Conservation (phyloP, 805 yeast genomes). For the Ogataea allantospora region DNA sequence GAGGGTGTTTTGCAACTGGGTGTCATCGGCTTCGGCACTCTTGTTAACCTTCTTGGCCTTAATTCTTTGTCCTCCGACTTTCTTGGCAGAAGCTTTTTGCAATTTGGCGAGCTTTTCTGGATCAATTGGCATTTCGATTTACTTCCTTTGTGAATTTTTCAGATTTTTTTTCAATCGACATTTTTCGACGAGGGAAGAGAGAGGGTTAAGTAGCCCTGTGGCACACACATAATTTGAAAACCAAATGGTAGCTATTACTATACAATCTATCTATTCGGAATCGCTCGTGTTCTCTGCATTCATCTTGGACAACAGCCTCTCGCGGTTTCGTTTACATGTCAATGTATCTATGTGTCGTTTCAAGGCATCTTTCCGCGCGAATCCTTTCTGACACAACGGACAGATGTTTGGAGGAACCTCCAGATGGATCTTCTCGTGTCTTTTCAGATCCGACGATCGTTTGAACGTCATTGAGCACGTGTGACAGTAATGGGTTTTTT, state of each 20-base stretch:
- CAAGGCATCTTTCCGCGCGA: constrained; percentile 79
- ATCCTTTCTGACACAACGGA: constrained; percentile 74
- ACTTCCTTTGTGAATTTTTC: constrained; percentile 12
- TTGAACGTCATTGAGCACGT: constrained; percentile 64
- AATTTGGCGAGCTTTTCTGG: constrained; percentile 92
- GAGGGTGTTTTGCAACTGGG: constrained; percentile 85
- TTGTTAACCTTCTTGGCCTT: constrained; percentile 76
- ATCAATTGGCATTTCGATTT: constrained; percentile 70
- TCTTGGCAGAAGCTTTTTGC: constrained; percentile 80
- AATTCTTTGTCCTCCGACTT: constrained; percentile 86
- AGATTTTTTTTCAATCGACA: constrained; percentile 13
- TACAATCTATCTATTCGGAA: constrained; percentile 5
- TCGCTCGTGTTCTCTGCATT: constrained; percentile 12
- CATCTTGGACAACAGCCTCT: constrained; percentile 37
- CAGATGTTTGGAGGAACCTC: constrained; percentile 74
- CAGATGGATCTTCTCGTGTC: constrained; percentile 75
- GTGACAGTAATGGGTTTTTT: constrained; percentile 42
- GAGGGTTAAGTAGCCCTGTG: constrained; percentile 14
- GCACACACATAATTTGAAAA: background rate
- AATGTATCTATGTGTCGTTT: constrained; percentile 73
- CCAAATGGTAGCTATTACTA: constrained; percentile 3
- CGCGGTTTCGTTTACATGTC: constrained; percentile 72
- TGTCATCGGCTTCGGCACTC: constrained; percentile 77
- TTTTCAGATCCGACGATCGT: constrained; percentile 64
- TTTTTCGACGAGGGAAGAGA: constrained; percentile 14